phyloP scores from a whole-genome alignment of 495 filamentous ascomycete species.

The Lophium mytilinum region DNA sequence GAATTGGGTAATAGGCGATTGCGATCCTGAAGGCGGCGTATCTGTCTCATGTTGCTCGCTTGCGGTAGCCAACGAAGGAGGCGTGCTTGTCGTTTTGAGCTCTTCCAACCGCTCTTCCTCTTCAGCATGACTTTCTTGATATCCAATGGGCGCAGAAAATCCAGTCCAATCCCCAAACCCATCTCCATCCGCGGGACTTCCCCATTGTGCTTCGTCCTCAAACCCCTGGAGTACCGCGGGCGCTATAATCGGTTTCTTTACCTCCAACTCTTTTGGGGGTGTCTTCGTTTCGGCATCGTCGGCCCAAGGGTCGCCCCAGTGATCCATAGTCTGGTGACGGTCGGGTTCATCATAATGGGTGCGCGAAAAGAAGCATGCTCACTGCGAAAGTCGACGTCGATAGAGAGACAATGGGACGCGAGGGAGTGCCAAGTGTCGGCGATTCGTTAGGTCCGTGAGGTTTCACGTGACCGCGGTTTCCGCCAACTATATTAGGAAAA shows the following conservation, averaged over 20 bases:
- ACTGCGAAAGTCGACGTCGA: not conserved
- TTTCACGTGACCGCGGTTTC: too few relatives aligned
- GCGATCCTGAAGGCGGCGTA: too few relatives aligned
- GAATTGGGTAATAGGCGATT: too few relatives aligned
- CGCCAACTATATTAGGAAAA: too few relatives aligned
- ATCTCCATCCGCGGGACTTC: conserved; percentile 9
- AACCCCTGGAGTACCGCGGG: conserved; percentile 15
- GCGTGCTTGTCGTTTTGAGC: not conserved
- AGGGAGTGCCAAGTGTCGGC: too few relatives aligned
- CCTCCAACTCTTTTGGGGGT: conserved; percentile 3
- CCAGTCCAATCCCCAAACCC: conserved; percentile 10
- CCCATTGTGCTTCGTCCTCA: conserved; percentile 25
- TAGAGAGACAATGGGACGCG: not conserved
- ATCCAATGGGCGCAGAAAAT: not conserved
- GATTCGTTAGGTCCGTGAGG: too few relatives aligned
- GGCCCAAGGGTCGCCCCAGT: conserved; percentile 28
- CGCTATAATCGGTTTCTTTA: not conserved
- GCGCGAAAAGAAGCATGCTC: conserved; percentile 19
- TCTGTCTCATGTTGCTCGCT: too few relatives aligned
- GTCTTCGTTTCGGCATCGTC: conserved; percentile 15
- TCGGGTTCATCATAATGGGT: conserved; percentile 20
- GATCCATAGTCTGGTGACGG: conserved; percentile 19
- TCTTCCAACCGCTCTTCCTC: not conserved
- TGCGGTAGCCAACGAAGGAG: too few relatives aligned
- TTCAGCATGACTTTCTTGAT: not conserved